Evolutionary conservation across 768 basidiomycete genomes (phyloP).

Genomic region (Fomitopsis pulvina): DNA sequence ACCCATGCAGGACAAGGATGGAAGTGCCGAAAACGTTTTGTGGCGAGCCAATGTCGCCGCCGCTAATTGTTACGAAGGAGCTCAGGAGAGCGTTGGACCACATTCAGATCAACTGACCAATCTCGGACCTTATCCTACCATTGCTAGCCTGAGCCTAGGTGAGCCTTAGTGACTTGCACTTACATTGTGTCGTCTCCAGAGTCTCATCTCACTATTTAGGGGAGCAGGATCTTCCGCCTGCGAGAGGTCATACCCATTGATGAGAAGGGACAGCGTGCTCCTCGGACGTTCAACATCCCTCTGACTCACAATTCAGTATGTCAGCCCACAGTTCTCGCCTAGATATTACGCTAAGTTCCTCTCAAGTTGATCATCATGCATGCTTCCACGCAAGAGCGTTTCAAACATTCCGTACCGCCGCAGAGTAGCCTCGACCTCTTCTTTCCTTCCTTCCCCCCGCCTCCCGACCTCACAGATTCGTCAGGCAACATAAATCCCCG

Average conservation of each 20-base stretch:
- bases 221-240: constrained; percentile 57
- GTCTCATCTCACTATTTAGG: constrained; percentile 33
- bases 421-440: constrained; percentile 67
- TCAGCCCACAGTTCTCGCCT: no score
- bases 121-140: constrained; percentile 79
- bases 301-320: constrained; percentile 73
- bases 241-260: constrained; percentile 70
- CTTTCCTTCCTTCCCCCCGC: constrained; percentile 38
- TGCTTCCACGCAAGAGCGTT: constrained; percentile 74
- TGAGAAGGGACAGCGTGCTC: constrained; percentile 46
- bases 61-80: constrained; percentile 79
- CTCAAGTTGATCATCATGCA: constrained; percentile 80
- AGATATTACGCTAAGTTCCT: background rate
- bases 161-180: constrained; percentile 10
- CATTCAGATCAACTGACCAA: constrained; percentile 80
- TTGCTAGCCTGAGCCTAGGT: constrained; percentile 81
- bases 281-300: constrained; percentile 73
- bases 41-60: constrained; percentile 87
- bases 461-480: background rate
- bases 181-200: background rate
- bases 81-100: constrained; percentile 73
- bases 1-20: constrained; percentile 10
- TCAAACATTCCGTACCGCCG: constrained; percentile 76
- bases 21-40: constrained; percentile 11
- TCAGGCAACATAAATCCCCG: background rate